These are phyloP conservation scores for Pseudocercospora fijiensis DNA, from an alignment of 2,329 filamentous ascomycete genomes.

Conservation along the genomic window DNA sequence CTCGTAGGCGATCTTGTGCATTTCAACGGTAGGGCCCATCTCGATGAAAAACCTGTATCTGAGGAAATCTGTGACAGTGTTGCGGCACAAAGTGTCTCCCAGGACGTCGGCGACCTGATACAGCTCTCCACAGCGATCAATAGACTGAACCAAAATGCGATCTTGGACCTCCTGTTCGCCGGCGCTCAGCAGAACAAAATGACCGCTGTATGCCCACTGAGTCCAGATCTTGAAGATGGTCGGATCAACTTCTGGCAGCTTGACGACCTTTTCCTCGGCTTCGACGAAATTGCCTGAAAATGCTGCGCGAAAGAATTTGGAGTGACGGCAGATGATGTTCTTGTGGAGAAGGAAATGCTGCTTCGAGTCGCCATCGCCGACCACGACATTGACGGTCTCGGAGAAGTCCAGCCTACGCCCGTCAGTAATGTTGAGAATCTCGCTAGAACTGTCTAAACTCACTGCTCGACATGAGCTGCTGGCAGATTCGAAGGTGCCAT, in stretches of 20 bases:
- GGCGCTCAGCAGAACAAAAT: not conserved
- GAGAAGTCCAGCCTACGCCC: not conserved
- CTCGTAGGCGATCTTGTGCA: not conserved
- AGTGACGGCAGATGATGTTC: constrained; percentile 1
- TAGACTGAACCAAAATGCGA: too few species aligned
- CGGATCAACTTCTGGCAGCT: not conserved
- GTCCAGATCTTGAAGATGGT: not conserved
- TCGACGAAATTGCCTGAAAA: constrained; percentile 2
- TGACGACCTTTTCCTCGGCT: constrained; percentile 10
- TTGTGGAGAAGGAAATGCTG: not conserved
- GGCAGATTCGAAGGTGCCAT: not conserved
- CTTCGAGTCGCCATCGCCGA: not conserved
- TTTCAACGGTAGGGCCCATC: not conserved
- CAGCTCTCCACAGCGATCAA: not conserved
- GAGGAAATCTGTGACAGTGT: not conserved
- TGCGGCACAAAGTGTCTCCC: not conserved
- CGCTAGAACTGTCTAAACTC: not conserved
- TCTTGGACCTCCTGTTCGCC: not conserved
- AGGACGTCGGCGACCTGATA: not conserved
- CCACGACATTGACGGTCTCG: not conserved
- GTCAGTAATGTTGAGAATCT: too few species aligned
- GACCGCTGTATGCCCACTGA: not conserved
- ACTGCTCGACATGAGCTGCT: not conserved
- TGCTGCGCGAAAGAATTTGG: not conserved
- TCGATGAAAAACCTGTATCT: not conserved